Evolutionary conservation across 169 alveolate genomes (phyloP).

Genomic region (Haemoproteus tartakovskyi): DNA sequence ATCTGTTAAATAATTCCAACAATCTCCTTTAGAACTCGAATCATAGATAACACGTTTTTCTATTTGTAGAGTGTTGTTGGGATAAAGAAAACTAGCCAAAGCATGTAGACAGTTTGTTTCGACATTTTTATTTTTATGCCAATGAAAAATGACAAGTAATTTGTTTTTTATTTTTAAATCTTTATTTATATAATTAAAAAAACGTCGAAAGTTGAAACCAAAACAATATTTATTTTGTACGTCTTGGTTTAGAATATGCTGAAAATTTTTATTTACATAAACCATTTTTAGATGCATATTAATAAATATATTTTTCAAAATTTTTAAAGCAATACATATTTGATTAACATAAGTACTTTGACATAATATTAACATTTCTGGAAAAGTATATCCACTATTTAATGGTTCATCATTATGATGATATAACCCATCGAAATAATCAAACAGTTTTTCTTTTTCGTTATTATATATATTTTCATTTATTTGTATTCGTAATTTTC

Average conservation of each 20-base stretch:
- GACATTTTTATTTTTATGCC: slow-evolving; percentile 12
- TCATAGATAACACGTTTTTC: slow-evolving; percentile 16
- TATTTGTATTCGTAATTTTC: slow-evolving; percentile 50
- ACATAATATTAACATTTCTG: slow-evolving; percentile 71
- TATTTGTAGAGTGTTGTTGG: slow-evolving; percentile 14
- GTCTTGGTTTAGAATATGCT: neutral
- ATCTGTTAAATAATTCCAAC: slow-evolving; percentile 1
- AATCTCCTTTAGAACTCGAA: neutral
- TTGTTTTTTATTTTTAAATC: slow-evolving; percentile 33
- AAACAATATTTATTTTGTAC: slow-evolving; percentile 14
- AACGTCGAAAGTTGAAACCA: slow-evolving; percentile 32
- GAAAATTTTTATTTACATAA: neutral
- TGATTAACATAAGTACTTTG: slow-evolving; percentile 76
- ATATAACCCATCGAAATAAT: slow-evolving; percentile 68
- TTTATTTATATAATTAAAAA: slow-evolving; percentile 25
- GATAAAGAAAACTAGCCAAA: slow-evolving; percentile 45
- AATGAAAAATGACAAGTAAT: slow-evolving; percentile 1
- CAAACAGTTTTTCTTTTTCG: slow-evolving; percentile 19
- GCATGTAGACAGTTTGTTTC: slow-evolving; percentile 30
- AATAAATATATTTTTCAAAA: slow-evolving; percentile 13
- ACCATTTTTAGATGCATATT: slow-evolving; percentile 9
- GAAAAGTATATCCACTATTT: slow-evolving; percentile 77
- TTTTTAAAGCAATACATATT: slow-evolving; percentile 69
- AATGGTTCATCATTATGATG: slow-evolving; percentile 76
- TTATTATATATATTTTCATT: slow-evolving; percentile 18